Evolutionary conservation across 2,329 filamentous ascomycete species (phyloP).

Genomic region (Fusarium equiseti): DNA sequence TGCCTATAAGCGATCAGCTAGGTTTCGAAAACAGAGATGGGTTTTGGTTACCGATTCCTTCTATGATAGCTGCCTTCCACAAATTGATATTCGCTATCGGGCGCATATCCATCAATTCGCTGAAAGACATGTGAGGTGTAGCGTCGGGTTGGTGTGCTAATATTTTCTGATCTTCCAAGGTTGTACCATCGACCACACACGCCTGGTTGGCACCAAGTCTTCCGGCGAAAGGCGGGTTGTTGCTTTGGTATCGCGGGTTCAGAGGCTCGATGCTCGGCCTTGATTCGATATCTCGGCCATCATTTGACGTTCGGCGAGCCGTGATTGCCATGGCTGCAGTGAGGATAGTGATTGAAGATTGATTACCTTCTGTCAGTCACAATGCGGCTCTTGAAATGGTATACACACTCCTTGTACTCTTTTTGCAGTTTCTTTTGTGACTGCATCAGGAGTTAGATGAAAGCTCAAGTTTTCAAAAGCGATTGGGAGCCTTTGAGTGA

Average conservation of each 20-base stretch:
- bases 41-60: constrained; percentile 48
- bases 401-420: too few species aligned
- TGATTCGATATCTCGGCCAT: constrained; percentile 19
- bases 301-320: background rate
- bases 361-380: too few species aligned
- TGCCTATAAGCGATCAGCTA: constrained; percentile 2
- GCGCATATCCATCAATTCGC: constrained; percentile 51
- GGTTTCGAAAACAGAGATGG: accelerated
- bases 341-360: too few species aligned
- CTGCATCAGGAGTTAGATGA: background rate
- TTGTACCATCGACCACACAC: background rate
- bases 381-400: too few species aligned
- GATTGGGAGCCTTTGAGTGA: accelerated
- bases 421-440: too few species aligned
- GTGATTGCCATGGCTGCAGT: background rate
- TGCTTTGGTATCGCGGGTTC: constrained; percentile 18
- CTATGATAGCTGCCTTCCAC: constrained; percentile 57
- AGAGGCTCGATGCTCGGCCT: background rate
- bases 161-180: constrained; percentile 19
- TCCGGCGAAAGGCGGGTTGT: constrained; percentile 34
- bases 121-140: constrained; percentile 54
- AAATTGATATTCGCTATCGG: constrained; percentile 52
- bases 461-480: background rate
- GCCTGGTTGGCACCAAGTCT: constrained; percentile 41
- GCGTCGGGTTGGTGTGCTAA: constrained; percentile 55